Conservation (phyloP, 2,329 filamentous ascomycete species). For the Pestalotiopsis fici region DNA sequence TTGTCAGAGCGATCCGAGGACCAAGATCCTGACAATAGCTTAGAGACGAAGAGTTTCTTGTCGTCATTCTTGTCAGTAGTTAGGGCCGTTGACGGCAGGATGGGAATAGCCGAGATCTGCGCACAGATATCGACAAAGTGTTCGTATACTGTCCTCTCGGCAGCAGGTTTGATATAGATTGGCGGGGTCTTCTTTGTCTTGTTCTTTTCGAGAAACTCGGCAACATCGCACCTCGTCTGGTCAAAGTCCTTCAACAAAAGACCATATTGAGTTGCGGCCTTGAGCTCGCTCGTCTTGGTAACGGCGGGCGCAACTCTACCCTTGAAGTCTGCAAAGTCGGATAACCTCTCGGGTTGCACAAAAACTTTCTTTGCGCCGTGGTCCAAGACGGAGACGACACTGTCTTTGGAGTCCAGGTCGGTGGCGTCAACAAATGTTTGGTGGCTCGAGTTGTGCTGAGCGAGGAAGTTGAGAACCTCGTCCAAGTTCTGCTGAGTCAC, state of each 20-base stretch:
- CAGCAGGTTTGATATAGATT: conserved; percentile 52
- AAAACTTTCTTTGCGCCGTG: conserved; percentile 84
- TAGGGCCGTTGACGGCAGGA: conserved; percentile 71
- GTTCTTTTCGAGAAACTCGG: conserved; percentile 44
- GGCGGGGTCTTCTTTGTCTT: conserved; percentile 44
- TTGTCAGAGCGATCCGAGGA: conserved; percentile 81
- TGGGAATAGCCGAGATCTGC: conserved; percentile 63
- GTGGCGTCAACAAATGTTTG: conserved; percentile 78
- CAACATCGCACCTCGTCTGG: conserved; percentile 37
- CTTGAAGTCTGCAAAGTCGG: conserved; percentile 56
- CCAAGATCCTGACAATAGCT: conserved; percentile 73
- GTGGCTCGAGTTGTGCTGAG: conserved; percentile 50
- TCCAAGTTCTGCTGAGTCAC: conserved; percentile 42
- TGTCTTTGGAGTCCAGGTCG: conserved; percentile 65
- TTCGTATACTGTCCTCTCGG: conserved; percentile 44
- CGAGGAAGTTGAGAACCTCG: conserved; percentile 47
- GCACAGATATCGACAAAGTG: conserved; percentile 48
- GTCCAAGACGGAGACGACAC: conserved; percentile 80
- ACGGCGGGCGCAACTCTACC: conserved; percentile 57
- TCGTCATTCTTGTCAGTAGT: conserved; percentile 67
- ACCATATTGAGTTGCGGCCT: conserved; percentile 48
- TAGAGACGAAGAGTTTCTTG: conserved; percentile 64
- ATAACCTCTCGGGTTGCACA: conserved; percentile 70
- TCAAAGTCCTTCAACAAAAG: conserved; percentile 57
- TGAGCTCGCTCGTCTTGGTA: conserved; percentile 43